Base-by-base conservation (phyloP, 441 rosid species). In the Brassica balearica region DNA sequence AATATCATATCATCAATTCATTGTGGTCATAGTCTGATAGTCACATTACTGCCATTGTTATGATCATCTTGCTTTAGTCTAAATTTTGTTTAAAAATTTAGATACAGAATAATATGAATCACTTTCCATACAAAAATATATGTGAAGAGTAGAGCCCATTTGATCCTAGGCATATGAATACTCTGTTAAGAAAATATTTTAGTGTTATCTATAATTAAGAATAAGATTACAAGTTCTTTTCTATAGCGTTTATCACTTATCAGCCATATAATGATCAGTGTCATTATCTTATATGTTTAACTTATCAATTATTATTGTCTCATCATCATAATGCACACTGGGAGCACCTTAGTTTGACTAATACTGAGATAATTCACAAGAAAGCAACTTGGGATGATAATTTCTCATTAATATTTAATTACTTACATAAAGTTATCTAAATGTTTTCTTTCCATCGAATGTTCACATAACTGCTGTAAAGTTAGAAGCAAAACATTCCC, bases 391-490 rank as follows among this genome's bases (percentile, higher is more conserved):
- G 12, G 73, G 25, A 56, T 58, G 73, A 80, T 69, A 71, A 59
- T n/a, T 74, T 65, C 17, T 41, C 51, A 53, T 55, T 63, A 62
- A 8, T 69, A 73, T 69, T 23, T 72, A 61, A 14, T 64, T 12
- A 15, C 8, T 22, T 8, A 36, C 23, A 5, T 41, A 75, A 65
- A 65, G 76, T 75, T 65, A 66, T 58, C 73, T 75, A 60, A 59
- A 65, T 65, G 17, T 10, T 75, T 75, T 2, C 0, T 62, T 19
- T 36, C 22, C 10, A 6, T 15, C 20, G 4, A 55, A 55, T 55
- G 8, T 51, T n/a, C 12, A 75, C 25, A 65, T 23, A 58, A 75
- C 69, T 70, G 80, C 83, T 80, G 80, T 80, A 80, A 80, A 80
- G 83, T 60, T 72, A 9, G 66, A 79, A 67, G 53, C 80, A 69